phyloP scores from a whole-genome alignment of 129 eudicot species.

The Apium graveolens region DNA sequence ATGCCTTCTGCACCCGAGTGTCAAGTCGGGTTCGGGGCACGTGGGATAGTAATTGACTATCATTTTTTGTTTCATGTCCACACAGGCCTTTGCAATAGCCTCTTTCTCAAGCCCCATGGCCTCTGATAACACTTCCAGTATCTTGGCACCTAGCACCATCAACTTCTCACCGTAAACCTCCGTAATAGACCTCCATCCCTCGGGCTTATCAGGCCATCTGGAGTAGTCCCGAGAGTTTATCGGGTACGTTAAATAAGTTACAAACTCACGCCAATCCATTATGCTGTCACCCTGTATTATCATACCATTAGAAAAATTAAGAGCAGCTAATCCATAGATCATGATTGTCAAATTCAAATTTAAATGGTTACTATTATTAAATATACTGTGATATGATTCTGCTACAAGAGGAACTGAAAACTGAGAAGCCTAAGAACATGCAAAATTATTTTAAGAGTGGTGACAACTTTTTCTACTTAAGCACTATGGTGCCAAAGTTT shows the following conservation, averaged over 20 bases:
- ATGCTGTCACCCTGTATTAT: constrained; percentile 65
- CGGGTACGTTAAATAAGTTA: constrained; percentile 86
- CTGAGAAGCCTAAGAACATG: too few species aligned
- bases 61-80: constrained; percentile 87
- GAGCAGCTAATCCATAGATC: background rate
- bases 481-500: too few species aligned
- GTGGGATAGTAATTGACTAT: constrained; percentile 79
- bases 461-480: too few species aligned
- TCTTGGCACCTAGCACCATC: constrained; percentile 57
- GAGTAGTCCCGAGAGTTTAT: constrained; percentile 63
- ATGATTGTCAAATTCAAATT: background rate
- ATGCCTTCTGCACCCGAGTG: constrained; percentile 80
- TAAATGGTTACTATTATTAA: too few species aligned
- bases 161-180: constrained; percentile 55
- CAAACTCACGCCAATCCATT: constrained; percentile 82
- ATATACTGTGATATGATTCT: too few species aligned
- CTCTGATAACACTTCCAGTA: constrained; percentile 67
- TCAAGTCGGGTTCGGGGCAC: constrained; percentile 81
- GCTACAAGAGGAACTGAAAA: too few species aligned
- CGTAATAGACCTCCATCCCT: constrained; percentile 60
- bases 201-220: constrained; percentile 90
- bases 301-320: too few species aligned
- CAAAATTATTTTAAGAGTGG: too few species aligned
- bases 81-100: constrained; percentile 69
- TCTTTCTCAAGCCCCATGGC: constrained; percentile 90